A percentile compares a stretch with the other conserved stretches of the same genome.
Conservation (phyloP, 2,329 filamentous ascomycete genomes). For the Davidsoniella virescens region DNA sequence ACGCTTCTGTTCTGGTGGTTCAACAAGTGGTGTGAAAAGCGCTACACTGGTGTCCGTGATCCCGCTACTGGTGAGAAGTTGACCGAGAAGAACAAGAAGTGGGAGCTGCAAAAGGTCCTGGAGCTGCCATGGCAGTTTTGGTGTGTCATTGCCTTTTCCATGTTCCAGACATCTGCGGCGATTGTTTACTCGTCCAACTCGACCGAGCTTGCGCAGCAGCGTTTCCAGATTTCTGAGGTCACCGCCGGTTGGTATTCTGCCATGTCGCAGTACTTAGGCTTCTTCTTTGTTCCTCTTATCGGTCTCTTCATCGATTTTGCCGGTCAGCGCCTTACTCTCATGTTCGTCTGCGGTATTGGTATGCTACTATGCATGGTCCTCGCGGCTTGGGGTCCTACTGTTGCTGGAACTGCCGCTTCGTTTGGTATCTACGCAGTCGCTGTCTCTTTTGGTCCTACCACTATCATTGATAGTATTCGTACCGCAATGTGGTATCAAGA, state of each 20-base stretch:
- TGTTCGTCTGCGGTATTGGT: constrained; percentile 32
- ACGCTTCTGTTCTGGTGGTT: constrained; percentile 40
- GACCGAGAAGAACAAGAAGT: constrained; percentile 42
- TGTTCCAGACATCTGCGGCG: constrained; percentile 42
- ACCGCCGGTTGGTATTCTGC: constrained; percentile 45
- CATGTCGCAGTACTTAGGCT: constrained; percentile 36
- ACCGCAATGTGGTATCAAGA: constrained; percentile 43
- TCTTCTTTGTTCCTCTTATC: constrained; percentile 40
- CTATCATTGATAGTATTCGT: constrained; percentile 44
- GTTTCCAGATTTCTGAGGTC: constrained; percentile 37
- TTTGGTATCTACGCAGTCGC: constrained; percentile 45
- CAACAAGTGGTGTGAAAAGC: constrained; percentile 31
- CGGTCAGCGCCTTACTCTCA: constrained; percentile 38
- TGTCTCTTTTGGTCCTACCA: constrained; percentile 36
- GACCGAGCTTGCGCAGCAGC: constrained; percentile 43
- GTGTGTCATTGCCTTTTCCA: constrained; percentile 35
- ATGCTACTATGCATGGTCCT: constrained; percentile 38
- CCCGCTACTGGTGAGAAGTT: constrained; percentile 41
- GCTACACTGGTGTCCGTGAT: constrained; percentile 31
- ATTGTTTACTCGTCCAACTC: constrained; percentile 39
- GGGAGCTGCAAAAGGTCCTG: constrained; percentile 38
- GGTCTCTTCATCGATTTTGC: constrained; percentile 40
- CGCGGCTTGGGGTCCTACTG: constrained; percentile 32
- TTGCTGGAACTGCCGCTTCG: constrained; percentile 37
- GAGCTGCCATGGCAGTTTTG: constrained; percentile 45